A percentile compares a stretch with the other conserved stretches of the same genome.
These are phyloP conservation scores for Plasmodium inui DNA, from an alignment of 169 alveolate genomes.

Conservation along the genomic window DNA sequence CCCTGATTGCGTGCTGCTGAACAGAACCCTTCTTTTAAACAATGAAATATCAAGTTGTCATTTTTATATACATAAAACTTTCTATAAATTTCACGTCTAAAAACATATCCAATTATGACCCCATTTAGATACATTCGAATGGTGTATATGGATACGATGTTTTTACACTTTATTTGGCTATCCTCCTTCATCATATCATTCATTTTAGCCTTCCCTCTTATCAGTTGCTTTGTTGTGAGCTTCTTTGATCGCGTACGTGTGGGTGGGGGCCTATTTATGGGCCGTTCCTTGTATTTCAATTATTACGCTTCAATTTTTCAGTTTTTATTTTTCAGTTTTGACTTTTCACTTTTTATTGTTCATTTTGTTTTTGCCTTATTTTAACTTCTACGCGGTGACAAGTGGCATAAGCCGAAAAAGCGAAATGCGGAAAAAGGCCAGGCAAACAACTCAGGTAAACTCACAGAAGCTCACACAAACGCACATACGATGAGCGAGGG, in stretches of 20 bases:
- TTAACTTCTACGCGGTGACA: background rate
- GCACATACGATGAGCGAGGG: background rate
- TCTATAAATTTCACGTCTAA: constrained; percentile 46
- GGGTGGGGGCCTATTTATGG: background rate
- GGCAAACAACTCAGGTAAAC: background rate
- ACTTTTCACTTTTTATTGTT: background rate
- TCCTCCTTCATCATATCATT: constrained; percentile 43
- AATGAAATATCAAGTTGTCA: constrained; percentile 40
- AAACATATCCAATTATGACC: constrained; percentile 64
- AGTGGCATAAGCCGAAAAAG: background rate
- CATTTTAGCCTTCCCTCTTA: background rate
- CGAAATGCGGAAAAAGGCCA: background rate
- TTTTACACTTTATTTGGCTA: constrained; percentile 38
- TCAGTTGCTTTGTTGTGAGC: background rate
- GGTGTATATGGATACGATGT: constrained; percentile 58
- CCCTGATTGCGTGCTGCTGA: background rate
- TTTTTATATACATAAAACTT: constrained; percentile 46
- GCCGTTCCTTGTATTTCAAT: background rate
- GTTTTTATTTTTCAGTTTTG: background rate
- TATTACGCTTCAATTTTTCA: background rate
- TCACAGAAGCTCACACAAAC: background rate
- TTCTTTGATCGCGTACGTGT: background rate
- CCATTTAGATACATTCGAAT: constrained; percentile 73
- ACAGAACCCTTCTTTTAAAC: constrained; percentile 9
- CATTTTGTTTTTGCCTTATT: background rate